phyloP scores from a whole-genome alignment of 768 basidiomycete species.

The Hydnomerulius pinastri region DNA sequence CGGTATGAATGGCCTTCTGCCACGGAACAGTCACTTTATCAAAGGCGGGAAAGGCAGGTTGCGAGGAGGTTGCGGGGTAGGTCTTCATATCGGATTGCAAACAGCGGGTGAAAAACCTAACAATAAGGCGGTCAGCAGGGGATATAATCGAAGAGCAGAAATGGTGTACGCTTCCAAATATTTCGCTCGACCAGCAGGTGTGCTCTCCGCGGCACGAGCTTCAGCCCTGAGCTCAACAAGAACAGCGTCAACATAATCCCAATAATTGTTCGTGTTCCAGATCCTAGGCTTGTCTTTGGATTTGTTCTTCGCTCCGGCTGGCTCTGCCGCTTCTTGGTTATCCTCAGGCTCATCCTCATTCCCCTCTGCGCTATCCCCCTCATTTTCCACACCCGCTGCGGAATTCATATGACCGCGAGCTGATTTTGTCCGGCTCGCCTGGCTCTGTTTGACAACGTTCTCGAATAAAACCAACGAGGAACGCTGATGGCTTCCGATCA shows the following conservation, averaged over 20 bases:
- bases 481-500: background rate
- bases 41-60: background rate
- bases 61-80: background rate
- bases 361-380: background rate
- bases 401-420: background rate
- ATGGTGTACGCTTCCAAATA: background rate
- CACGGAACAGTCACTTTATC: constrained; percentile 4
- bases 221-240: constrained; percentile 3
- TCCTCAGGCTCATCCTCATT: background rate
- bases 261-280: constrained; percentile 2
- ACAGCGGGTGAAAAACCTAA: constrained; percentile 1
- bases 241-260: constrained; percentile 1
- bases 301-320: no score
- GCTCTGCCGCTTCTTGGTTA: background rate
- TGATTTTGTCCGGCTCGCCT: background rate
- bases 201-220: background rate
- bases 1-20: constrained; percentile 1
- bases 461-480: background rate
- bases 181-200: background rate
- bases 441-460: background rate
- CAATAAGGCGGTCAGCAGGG: background rate
- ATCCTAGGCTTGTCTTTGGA: background rate
- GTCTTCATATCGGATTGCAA: constrained; percentile 4
- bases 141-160: background rate
- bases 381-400: background rate